Conservation (phyloP, 2,329 filamentous ascomycete genomes). For the Thielaviopsis ethacetica region DNA sequence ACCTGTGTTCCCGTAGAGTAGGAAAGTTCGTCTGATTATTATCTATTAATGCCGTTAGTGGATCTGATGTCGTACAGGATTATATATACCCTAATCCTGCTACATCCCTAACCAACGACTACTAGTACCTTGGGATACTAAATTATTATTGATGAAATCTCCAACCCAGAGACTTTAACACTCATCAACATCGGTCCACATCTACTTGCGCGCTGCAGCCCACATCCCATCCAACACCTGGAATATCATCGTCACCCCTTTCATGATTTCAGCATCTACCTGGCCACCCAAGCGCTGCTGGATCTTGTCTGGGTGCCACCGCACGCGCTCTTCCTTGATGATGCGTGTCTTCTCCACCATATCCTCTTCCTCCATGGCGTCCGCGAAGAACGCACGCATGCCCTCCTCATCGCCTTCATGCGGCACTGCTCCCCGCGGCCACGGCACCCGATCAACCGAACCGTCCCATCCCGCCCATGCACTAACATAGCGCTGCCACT, state of each 20-base stretch:
- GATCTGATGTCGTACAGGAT: too few species aligned
- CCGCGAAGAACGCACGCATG: constrained; percentile 53
- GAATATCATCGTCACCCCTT: constrained; percentile 74
- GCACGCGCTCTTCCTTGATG: constrained; percentile 71
- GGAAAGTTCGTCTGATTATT: too few species aligned
- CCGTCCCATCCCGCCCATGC: constrained; percentile 43
- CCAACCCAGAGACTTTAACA: too few species aligned
- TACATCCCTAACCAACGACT: too few species aligned
- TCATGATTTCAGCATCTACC: constrained; percentile 57
- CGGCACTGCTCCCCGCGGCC: constrained; percentile 35
- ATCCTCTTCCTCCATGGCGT: constrained; percentile 24
- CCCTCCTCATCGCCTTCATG: constrained; percentile 25
- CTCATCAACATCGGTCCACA: neutral
- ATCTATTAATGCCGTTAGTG: too few species aligned
- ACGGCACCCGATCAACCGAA: constrained; percentile 32
- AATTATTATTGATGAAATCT: too few species aligned
- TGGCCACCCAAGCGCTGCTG: constrained; percentile 69
- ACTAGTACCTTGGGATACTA: too few species aligned
- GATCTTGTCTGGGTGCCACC: constrained; percentile 97
- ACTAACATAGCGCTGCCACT: constrained; percentile 36
- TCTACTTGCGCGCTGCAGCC: constrained; percentile 3
- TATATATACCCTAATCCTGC: too few species aligned
- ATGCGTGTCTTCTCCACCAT: constrained; percentile 29
- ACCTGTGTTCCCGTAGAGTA: too few species aligned
- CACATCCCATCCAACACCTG: constrained; percentile 72